Base-by-base conservation (phyloP, 164 flowering plant genomes). In the Aristolochia californica region DNA sequence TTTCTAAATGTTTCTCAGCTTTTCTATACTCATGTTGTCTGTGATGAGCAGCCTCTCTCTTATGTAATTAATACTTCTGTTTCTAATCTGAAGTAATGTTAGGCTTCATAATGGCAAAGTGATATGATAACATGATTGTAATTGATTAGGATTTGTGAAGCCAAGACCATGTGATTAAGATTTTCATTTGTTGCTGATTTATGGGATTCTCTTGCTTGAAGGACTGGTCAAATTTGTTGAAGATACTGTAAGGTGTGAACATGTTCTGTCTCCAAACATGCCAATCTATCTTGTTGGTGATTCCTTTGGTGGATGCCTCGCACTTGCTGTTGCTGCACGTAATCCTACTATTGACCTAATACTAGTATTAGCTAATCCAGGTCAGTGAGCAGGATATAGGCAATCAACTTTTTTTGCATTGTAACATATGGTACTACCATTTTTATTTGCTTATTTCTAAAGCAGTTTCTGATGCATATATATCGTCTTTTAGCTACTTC, bases 221-320 rank as follows among this genome's bases (percentile, higher is more conserved):
- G 97, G 72, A 4, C 66, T 91, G 70, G 75, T 91, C 47, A 69
- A 77, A 62, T 61, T 77, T 57, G 88, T 88, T 11, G 96, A 81
- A 65, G 67, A 74, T 55, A 69, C 87, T 34, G 70, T 88, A 68
- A 81, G 75, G 67, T 53, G n/a, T 23, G 86, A 88, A 74, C 79
- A 83, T 80, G 73, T 76, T 48, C 63, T 67, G 23, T 58, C 66
- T 62, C 97, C 98, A 63, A 66, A 78, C 43, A 87, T 69, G 66
- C 97, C 95, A 47, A 83, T 93, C 57, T 93, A 93, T 72, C 62
- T 93, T 51, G 80, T 93, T 48, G 97, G 97, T 18, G 97, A 93
- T 73, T 93, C 98, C 34, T 78, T 93, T 65, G 98, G 98, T 47
- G 97, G 96, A 70, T 83, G 88, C 78, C 72, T 93, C 45, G 91